Conservation (phyloP, 257 asterid genomes). For the Voacanga thouarsii region DNA sequence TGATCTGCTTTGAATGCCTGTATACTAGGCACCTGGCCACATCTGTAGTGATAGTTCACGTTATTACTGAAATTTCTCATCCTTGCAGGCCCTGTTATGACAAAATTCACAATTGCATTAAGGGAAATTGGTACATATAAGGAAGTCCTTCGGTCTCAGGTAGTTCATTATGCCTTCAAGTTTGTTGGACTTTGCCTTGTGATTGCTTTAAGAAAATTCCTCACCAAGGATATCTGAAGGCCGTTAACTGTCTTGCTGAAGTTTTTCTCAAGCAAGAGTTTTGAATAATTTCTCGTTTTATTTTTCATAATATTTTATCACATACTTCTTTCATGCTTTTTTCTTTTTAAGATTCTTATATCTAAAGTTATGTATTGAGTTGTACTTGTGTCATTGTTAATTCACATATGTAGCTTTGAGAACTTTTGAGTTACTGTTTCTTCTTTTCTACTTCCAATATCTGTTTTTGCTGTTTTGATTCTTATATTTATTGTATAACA, state of each 20-base stretch:
- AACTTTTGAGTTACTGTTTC: background rate
- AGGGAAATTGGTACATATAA: conserved; percentile 98
- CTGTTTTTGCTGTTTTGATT: background rate
- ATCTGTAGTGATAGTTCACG: conserved; percentile 9
- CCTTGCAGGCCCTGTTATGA: conserved; percentile 91
- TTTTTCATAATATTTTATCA: background rate
- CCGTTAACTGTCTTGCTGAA: background rate
- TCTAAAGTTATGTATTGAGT: background rate
- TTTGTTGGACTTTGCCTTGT: background rate
- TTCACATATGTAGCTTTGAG: background rate
- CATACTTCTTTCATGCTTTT: background rate
- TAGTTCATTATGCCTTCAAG: conserved; percentile 20
- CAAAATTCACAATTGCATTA: conserved; percentile 95
- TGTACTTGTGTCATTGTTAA: too few species aligned
- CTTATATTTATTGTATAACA: background rate
- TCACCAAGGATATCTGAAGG: background rate
- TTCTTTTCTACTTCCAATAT: background rate
- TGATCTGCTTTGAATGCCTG: background rate
- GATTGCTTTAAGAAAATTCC: background rate
- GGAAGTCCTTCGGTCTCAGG: conserved; percentile 99
- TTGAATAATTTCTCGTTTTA: background rate
- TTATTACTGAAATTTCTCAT: conserved; percentile 19
- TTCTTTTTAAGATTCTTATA: too few species aligned
- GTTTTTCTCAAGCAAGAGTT: background rate
- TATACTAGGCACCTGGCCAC: background rate